phyloP scores from a whole-genome alignment of 805 yeast species.

The Teunomyces aglyptinius region DNA sequence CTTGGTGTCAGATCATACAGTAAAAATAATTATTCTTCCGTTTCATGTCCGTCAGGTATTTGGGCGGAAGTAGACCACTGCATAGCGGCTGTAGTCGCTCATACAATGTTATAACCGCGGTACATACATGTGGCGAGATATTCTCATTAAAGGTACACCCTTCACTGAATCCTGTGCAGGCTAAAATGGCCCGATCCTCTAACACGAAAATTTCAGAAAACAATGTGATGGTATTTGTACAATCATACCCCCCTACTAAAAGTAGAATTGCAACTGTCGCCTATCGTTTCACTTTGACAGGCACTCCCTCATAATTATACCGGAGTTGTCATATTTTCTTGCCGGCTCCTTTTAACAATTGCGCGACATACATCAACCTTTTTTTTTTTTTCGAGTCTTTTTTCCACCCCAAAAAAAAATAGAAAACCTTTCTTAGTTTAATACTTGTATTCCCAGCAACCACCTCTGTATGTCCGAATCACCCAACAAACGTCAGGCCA shows the following conservation, averaged over 20 bases:
- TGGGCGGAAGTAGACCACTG: not conserved
- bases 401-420: not conserved
- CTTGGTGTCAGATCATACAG: no score
- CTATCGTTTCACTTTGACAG: not conserved
- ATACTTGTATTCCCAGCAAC: not conserved
- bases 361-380: not conserved
- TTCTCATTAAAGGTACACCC: no score
- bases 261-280: not conserved
- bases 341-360: not conserved
- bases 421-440: not conserved
- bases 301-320: not conserved
- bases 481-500: not conserved
- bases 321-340: not conserved
- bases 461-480: not conserved
- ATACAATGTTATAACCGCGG: not conserved
- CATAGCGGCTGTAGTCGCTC: not conserved
- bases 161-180: no score
- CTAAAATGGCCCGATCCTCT: no score
- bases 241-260: not conserved
- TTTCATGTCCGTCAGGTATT: no score
- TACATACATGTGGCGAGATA: not conserved
- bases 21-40: no score
- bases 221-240: no score
- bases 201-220: no score
- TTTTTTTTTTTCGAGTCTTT: not conserved